phyloP scores from a whole-genome alignment of 257 asterid genomes.

The Salvia rosmarinus region DNA sequence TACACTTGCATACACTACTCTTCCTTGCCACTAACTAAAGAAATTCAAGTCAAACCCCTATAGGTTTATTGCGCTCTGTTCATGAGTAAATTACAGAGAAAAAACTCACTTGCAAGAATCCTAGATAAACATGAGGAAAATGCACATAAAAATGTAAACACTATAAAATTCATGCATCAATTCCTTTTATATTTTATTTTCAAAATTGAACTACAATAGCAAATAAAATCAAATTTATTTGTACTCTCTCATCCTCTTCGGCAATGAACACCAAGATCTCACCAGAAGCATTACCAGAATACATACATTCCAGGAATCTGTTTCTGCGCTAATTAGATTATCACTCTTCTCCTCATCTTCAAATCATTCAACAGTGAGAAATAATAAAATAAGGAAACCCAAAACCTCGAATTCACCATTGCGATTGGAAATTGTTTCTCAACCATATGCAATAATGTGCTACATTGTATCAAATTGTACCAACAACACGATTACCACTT shows the following conservation, averaged over 20 bases:
- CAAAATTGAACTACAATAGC: not conserved
- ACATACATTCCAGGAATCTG: not conserved
- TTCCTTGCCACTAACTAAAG: constrained; percentile 16
- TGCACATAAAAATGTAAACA: not conserved
- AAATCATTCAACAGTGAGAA: constrained; percentile 1
- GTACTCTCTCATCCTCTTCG: not conserved
- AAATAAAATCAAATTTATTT: constrained; percentile 11
- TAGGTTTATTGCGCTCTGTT: not conserved
- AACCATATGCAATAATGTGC: not conserved
- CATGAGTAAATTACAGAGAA: not conserved
- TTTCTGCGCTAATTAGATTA: not conserved
- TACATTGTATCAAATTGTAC: constrained; percentile 4
- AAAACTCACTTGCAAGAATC: constrained; percentile 6
- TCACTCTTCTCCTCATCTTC: not conserved
- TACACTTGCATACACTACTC: constrained; percentile 18
- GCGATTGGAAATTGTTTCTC: not conserved
- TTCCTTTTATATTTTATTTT: not conserved
- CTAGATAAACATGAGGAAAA: not conserved
- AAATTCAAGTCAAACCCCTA: constrained; percentile 1
- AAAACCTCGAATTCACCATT: not conserved
- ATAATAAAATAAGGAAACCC: not conserved
- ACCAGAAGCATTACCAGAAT: constrained; percentile 28
- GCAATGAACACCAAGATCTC: constrained; percentile 25
- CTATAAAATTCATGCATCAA: not conserved
- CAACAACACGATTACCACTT: not conserved